Percentiles rank a stretch among this genome's conserved stretches.
phyloP scores from a whole-genome alignment of 2,329 filamentous ascomycete species.

The Aureobasidium sp. region DNA sequence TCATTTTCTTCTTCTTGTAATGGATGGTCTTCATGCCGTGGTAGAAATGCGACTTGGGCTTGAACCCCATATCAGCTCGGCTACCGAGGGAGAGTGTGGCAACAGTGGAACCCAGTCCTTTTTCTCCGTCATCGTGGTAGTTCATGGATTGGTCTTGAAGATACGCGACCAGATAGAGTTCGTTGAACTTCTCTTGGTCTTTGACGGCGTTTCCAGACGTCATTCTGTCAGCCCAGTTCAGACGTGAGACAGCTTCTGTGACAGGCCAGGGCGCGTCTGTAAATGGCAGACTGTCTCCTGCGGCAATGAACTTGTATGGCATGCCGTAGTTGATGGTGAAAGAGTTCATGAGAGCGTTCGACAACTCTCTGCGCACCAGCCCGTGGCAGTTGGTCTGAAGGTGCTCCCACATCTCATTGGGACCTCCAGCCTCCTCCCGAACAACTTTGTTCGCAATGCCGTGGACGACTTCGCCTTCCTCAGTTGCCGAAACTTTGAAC shows the following conservation, averaged over 20 bases:
- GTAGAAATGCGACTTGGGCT: constrained; percentile 46
- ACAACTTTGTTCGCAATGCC: constrained; percentile 48
- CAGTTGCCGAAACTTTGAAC: constrained; percentile 34
- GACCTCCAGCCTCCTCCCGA: constrained; percentile 44
- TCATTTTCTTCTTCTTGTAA: constrained; percentile 5
- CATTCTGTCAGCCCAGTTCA: constrained; percentile 47
- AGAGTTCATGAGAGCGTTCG: constrained; percentile 24
- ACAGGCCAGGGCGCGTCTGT: constrained; percentile 39
- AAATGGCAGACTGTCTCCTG: constrained; percentile 44
- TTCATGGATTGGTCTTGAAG: constrained; percentile 52
- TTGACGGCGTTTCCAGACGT: constrained; percentile 26
- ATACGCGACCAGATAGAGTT: constrained; percentile 54
- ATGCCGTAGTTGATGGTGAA: constrained; percentile 41
- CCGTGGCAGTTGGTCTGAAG: constrained; percentile 34
- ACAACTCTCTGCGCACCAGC: constrained; percentile 22
- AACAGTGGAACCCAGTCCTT: constrained; percentile 52
- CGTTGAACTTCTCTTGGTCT: constrained; percentile 46
- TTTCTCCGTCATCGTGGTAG: constrained; percentile 60
- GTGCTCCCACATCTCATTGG: constrained; percentile 51
- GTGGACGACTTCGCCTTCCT: constrained; percentile 41
- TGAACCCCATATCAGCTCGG: constrained; percentile 49
- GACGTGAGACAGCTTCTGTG: constrained; percentile 40
- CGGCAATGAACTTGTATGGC: constrained; percentile 57
- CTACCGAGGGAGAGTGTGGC: constrained; percentile 53
- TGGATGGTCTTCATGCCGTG: constrained; percentile 22